A percentile compares a stretch with the other conserved stretches of the same genome.
phyloP scores from a whole-genome alignment of 169 alveolate species.

The Blepharisma undulans region DNA sequence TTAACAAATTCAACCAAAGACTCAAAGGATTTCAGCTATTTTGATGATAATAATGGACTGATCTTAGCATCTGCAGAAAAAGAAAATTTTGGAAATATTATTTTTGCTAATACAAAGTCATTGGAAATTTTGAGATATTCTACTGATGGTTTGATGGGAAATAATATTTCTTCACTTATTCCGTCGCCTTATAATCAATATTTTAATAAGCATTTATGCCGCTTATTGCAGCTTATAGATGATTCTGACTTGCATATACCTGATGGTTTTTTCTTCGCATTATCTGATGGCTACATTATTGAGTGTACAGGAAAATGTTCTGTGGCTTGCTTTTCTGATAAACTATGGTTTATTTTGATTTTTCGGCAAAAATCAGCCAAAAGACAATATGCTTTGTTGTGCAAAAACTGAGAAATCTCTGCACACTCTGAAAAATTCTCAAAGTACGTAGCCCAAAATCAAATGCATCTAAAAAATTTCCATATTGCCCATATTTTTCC shows the following conservation, averaged over 20 bases:
- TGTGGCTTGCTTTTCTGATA: background rate
- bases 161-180: no score
- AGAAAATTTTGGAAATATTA: background rate
- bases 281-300: background rate
- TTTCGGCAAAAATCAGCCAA: background rate
- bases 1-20: background rate
- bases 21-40: background rate
- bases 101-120: background rate
- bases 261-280: background rate
- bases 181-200: no score
- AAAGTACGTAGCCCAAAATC: background rate
- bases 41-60: background rate
- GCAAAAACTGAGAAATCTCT: background rate
- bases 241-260: background rate
- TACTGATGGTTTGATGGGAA: no score
- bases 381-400: background rate
- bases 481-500: background rate
- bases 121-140: no score
- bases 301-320: background rate
- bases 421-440: background rate
- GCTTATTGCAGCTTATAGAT: background rate
- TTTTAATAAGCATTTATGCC: background rate
- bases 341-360: background rate
- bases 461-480: no score
- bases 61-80: slow-evolving; percentile 1